phyloP scores from a whole-genome alignment of 441 rosid species.

The Corymbia citriodora region DNA sequence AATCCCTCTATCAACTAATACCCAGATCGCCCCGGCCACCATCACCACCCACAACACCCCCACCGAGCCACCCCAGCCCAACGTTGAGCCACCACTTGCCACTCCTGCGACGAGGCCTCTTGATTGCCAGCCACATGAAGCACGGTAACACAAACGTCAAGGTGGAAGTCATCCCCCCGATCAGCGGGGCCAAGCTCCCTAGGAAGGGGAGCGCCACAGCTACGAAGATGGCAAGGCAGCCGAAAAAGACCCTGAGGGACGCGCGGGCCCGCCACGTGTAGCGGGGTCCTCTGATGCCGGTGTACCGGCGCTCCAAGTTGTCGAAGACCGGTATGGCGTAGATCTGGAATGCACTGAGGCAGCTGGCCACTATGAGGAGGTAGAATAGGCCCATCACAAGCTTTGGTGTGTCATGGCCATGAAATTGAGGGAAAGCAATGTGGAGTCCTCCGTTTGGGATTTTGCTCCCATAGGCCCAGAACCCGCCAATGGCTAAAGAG shows the following conservation, averaged over 20 bases:
- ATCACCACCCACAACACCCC: conserved; percentile 15
- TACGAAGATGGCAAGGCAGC: conserved; percentile 36
- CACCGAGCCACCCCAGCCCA: conserved; percentile 37
- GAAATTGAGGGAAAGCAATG: conserved; percentile 15
- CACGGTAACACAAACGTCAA: conserved; percentile 46
- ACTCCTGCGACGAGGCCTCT: conserved; percentile 1
- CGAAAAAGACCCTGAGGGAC: conserved; percentile 27
- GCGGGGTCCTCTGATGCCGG: conserved; percentile 7
- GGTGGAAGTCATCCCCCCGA: conserved; percentile 44
- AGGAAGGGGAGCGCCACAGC: conserved; percentile 44
- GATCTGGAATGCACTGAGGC: conserved; percentile 41
- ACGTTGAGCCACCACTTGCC: conserved; percentile 33
- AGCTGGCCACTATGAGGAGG: conserved; percentile 15
- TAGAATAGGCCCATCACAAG: conserved; percentile 15
- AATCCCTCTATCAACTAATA: conserved; percentile 28
- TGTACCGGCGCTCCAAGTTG: conserved; percentile 31
- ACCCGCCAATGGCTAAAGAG: conserved; percentile 37
- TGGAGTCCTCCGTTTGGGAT: conserved; percentile 28
- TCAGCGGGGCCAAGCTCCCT: conserved; percentile 29
- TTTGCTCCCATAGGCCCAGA: conserved; percentile 52
- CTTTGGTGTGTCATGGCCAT: conserved; percentile 17
- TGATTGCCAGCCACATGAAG: conserved; percentile 48
- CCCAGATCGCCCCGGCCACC: conserved; percentile 36
- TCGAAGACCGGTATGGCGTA: conserved; percentile 53
- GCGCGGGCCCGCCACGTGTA: conserved; percentile 27